These are phyloP conservation scores for Colletotrichum sp. DNA, from an alignment of 2,329 filamentous ascomycete genomes.

Conservation along the genomic window DNA sequence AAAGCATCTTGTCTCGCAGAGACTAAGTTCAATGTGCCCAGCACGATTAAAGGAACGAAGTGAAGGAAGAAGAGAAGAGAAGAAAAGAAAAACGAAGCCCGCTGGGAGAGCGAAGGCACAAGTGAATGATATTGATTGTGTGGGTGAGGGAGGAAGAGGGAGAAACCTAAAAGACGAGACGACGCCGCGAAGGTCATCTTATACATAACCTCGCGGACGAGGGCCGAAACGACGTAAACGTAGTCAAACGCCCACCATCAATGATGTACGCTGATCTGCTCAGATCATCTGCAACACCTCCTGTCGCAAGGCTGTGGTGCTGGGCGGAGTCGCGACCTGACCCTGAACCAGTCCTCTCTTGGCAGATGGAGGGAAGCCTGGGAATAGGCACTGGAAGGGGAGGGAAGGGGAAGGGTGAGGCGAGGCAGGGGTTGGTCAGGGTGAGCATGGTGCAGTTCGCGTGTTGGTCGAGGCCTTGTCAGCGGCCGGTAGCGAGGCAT, in stretches of 20 bases:
- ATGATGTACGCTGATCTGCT: constrained; percentile 18
- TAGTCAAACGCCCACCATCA: constrained; percentile 3
- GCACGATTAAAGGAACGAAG: constrained; percentile 30
- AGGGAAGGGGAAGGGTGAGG: background rate
- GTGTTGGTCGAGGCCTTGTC: constrained; percentile 9
- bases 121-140: background rate
- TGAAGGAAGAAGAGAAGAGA: constrained; percentile 28
- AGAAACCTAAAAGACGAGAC: constrained; percentile 12
- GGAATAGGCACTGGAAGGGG: background rate
- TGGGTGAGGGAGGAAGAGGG: background rate
- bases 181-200: constrained; percentile 7
- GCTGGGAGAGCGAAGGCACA: constrained; percentile 20
- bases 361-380: constrained; percentile 1
- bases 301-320: constrained; percentile 22
- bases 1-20: constrained; percentile 38
- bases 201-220: constrained; percentile 14
- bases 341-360: constrained; percentile 11
- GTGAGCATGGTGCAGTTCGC: background rate
- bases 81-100: constrained; percentile 24
- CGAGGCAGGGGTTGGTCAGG: background rate
- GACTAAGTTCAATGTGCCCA: constrained; percentile 23
- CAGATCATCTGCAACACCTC: constrained; percentile 24
- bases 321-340: constrained; percentile 14
- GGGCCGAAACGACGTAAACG: constrained; percentile 14
- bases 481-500: constrained; percentile 1